Conservation (phyloP, 2,329 filamentous ascomycete species). For the Penicillium olsonii region DNA sequence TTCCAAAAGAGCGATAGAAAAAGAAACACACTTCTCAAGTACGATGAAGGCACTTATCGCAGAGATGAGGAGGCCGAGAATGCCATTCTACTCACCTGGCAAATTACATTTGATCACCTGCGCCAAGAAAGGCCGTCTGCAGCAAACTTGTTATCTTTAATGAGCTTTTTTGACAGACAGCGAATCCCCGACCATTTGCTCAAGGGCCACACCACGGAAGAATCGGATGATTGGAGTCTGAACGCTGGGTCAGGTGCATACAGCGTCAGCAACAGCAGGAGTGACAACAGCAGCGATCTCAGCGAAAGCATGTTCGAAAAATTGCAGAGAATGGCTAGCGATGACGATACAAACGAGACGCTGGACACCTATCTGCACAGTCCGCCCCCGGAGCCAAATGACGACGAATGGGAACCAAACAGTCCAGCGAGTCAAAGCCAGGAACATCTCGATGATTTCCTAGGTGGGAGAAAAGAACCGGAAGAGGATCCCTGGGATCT, state of each 20-base stretch:
- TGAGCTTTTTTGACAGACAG: slow-evolving; percentile 32
- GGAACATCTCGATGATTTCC: neutral
- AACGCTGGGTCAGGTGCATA: neutral
- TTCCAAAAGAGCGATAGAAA: slow-evolving; percentile 37
- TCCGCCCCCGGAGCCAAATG: neutral
- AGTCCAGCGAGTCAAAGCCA: neutral
- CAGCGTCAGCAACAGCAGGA: neutral
- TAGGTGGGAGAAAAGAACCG: neutral
- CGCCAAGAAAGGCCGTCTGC: slow-evolving; percentile 22
- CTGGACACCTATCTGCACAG: neutral
- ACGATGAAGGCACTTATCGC: slow-evolving; percentile 26
- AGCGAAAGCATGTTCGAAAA: neutral
- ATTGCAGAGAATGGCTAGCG: neutral
- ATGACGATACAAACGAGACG: neutral
- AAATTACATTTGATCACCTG: slow-evolving; percentile 37
- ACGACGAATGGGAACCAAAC: neutral
- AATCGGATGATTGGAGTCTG: neutral
- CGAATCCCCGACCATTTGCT: slow-evolving; percentile 17
- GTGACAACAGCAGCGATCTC: neutral
- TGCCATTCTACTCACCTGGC: slow-evolving; percentile 32
- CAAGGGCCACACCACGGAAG: neutral
- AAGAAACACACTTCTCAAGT: slow-evolving; percentile 26
- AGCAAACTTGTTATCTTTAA: slow-evolving; percentile 28
- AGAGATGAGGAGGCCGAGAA: slow-evolving; percentile 26
- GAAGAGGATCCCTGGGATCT: neutral